Evolutionary conservation across 139 green algal genomes (phyloP).

Genomic region (Picochlorum sp.): DNA sequence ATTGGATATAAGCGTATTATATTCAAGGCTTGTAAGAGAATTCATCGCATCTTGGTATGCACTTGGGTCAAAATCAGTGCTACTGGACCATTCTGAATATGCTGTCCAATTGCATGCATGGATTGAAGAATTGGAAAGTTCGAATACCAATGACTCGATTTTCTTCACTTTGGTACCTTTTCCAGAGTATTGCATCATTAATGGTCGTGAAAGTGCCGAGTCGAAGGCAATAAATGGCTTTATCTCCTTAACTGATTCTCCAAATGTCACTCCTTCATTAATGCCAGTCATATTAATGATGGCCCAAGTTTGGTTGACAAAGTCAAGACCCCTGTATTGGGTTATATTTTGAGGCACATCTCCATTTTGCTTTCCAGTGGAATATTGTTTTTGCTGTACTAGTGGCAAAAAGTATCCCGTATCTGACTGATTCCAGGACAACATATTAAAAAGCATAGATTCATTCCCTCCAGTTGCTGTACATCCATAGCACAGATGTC

Average conservation of each 20-base stretch:
- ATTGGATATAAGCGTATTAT: slow-evolving; percentile 1
- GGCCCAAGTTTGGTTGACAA: neutral
- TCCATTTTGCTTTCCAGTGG: slow-evolving; percentile 4
- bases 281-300: slow-evolving; percentile 18
- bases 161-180: neutral
- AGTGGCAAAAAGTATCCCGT: slow-evolving; percentile 11
- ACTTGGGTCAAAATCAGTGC: slow-evolving; percentile 10
- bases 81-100: neutral
- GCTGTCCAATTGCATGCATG: slow-evolving; percentile 6
- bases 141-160: slow-evolving; percentile 2
- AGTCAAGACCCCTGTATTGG: slow-evolving; percentile 1
- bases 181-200: slow-evolving; percentile 9
- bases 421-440: slow-evolving; percentile 7
- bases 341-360: neutral
- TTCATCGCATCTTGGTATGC: slow-evolving; percentile 3
- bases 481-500: too few species aligned
- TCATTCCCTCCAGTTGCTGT: neutral
- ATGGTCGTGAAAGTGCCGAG: neutral
- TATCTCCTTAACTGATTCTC: neutral
- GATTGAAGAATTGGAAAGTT: neutral
- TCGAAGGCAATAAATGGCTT: slow-evolving; percentile 5
- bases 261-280: slow-evolving; percentile 12
- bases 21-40: neutral
- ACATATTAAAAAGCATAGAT: neutral
- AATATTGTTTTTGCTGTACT: slow-evolving; percentile 12